Conservation (phyloP, 768 basidiomycete genomes). For the Lepiota brunneoincarnata region DNA sequence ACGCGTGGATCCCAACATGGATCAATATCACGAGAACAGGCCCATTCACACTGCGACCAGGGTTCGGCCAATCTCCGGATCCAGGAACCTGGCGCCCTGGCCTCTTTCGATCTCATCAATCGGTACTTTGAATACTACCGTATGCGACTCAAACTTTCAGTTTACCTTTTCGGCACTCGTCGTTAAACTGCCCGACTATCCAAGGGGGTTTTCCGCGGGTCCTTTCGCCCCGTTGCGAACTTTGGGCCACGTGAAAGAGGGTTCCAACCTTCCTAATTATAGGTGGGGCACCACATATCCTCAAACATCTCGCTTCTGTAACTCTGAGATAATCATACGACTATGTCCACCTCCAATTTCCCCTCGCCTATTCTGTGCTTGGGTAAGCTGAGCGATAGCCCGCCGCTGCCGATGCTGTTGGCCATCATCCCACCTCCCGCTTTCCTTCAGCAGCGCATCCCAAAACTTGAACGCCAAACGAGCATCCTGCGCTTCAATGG, state of each 20-base stretch:
- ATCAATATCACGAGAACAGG: slow-evolving; percentile 38
- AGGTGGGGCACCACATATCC: neutral
- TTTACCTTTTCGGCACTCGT: neutral
- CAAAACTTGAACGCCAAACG: slow-evolving; percentile 61
- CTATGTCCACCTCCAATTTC: slow-evolving; percentile 8
- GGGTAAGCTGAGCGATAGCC: slow-evolving; percentile 35
- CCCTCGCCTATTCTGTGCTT: slow-evolving; percentile 12
- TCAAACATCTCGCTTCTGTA: slow-evolving; percentile 24
- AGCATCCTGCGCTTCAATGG: slow-evolving; percentile 48
- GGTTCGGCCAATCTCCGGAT: slow-evolving; percentile 43
- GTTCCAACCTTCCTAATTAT: slow-evolving; percentile 11
- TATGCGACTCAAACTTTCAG: slow-evolving; percentile 22
- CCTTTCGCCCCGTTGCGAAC: slow-evolving; percentile 20
- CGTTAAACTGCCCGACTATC: neutral
- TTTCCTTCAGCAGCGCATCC: slow-evolving; percentile 41
- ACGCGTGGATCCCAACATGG: slow-evolving; percentile 22
- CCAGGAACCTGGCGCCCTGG: slow-evolving; percentile 32
- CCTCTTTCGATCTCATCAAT: slow-evolving; percentile 34
- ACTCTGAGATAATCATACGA: slow-evolving; percentile 5
- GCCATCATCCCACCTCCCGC: slow-evolving; percentile 45
- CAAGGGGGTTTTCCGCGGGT: slow-evolving; percentile 21
- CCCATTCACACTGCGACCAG: slow-evolving; percentile 27
- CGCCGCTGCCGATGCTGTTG: slow-evolving; percentile 43
- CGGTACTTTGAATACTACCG: slow-evolving; percentile 19
- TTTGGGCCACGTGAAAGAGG: slow-evolving; percentile 25